Percentiles rank a stretch among this genome's conserved stretches.
phyloP scores from a whole-genome alignment of 2,329 filamentous ascomycete species.

The Lasiodiplodia hormozganensis region DNA sequence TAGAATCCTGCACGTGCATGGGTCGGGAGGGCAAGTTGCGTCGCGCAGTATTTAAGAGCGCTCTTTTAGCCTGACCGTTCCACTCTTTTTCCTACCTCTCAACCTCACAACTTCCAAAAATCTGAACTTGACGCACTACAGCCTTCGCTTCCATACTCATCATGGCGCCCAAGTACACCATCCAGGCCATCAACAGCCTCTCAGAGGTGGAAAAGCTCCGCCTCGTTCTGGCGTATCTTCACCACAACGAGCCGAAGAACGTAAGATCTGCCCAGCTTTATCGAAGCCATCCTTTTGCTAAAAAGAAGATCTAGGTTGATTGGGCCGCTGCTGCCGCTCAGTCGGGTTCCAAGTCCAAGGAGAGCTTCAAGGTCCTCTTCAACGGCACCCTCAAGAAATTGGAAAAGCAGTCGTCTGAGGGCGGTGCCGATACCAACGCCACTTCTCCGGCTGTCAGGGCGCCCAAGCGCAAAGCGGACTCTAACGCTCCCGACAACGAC shows the following conservation, averaged over 20 bases:
- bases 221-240: not conserved
- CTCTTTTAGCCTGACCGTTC: conserved; percentile 1
- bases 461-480: not conserved
- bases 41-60: not conserved
- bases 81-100: not conserved
- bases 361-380: conserved; percentile 7
- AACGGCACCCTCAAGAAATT: conserved; percentile 11
- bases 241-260: conserved; percentile 17
- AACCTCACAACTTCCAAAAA: not conserved
- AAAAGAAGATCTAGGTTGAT: conserved; percentile 15
- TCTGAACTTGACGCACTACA: not conserved
- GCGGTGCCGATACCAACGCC: not conserved
- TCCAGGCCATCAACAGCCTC: not conserved
- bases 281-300: not conserved
- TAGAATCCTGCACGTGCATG: not conserved
- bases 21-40: not conserved
- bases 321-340: not conserved
- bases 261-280: not conserved
- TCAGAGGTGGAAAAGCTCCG: conserved; percentile 1
- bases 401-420: no score
- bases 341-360: conserved; percentile 2
- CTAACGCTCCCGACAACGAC: not conserved
- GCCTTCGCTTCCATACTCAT: no score
- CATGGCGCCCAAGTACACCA: conserved; percentile 7
- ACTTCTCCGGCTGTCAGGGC: not conserved